Base-by-base conservation (phyloP, 83 land plant species). In the Diphasiastrum complanatum region DNA sequence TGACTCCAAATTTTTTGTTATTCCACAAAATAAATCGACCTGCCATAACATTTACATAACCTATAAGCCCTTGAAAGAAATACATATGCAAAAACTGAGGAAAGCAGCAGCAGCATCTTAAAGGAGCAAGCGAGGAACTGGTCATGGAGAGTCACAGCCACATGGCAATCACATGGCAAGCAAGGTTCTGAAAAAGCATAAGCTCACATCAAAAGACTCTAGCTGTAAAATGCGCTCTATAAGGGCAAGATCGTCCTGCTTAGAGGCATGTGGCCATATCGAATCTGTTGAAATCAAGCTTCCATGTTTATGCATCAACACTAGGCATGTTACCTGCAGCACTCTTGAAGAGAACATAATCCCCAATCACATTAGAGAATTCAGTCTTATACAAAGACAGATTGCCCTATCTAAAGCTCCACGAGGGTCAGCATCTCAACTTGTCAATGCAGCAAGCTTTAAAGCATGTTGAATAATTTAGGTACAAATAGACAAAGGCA, bases 21-120 rank as follows among this genome's bases (percentile, higher is more conserved):
- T 8, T 64, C 55, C 75, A 19, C 75, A 53, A 59, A 56, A 72
- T 26, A 72, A 43, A 52, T 72, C 75, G 48, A 72, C 75, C 75
- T 72, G 65, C 51, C 38, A 64, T 19, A 45, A n/a, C n/a, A n/a
- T n/a, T n/a, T 3, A 3, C 3, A 20, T 55, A 19, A 28, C 62
- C 8, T 1, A 19, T 53, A 31, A 31, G 62, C 6, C 20, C 18
- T 32, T 53, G 35, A 20, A 22, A 23, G 20, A 14, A 24, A 32
- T 48, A 24, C 45, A 36, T 6, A 50, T 10, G 8, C 11, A 11
- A 56, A 56, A 11, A 8, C n/a, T n/a, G n/a, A n/a, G n/a, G n/a
- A n/a, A n/a, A n/a, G n/a, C n/a, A n/a, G n/a, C n/a, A n/a, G n/a
- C n/a, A n/a, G n/a, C n/a, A n/a, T n/a, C n/a, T n/a, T n/a, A n/a